phyloP scores from a whole-genome alignment of 2,329 filamentous ascomycete species.

The Colletotrichum tropicicola region DNA sequence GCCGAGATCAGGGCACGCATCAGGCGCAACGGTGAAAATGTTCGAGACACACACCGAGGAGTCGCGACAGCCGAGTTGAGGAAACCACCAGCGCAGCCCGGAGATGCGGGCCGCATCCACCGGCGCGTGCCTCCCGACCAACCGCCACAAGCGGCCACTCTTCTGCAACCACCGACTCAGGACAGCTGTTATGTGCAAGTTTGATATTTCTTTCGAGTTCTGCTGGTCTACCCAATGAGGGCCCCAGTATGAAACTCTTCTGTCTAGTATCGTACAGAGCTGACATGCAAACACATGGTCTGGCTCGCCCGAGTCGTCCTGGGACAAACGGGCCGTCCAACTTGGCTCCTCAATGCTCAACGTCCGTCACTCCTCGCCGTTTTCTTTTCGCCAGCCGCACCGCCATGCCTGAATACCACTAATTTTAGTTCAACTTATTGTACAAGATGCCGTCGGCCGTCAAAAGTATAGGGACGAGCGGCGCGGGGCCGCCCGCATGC shows the following conservation, averaged over 20 bases:
- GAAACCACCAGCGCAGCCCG: too few relatives aligned
- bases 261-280: conserved; percentile 23
- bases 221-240: conserved; percentile 1
- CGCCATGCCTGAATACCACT: conserved; percentile 25
- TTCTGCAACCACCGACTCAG: too few relatives aligned
- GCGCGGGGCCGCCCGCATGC: conserved; percentile 20
- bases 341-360: background rate
- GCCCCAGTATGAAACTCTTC: background rate
- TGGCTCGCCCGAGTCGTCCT: background rate
- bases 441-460: conserved; percentile 27
- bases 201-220: background rate
- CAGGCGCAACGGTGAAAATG: too few relatives aligned
- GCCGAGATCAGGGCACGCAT: too few relatives aligned
- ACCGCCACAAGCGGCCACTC: too few relatives aligned
- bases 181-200: background rate
- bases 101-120: too few relatives aligned
- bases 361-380: background rate
- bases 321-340: background rate
- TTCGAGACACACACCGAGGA: too few relatives aligned
- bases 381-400: conserved; percentile 14
- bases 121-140: too few relatives aligned
- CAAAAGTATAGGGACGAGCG: conserved; percentile 14
- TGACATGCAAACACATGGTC: background rate
- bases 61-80: too few relatives aligned
- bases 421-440: conserved; percentile 16